Base-by-base conservation (phyloP, 1,284 basidiomycete genomes). In the Malassezia pachydermatis region DNA sequence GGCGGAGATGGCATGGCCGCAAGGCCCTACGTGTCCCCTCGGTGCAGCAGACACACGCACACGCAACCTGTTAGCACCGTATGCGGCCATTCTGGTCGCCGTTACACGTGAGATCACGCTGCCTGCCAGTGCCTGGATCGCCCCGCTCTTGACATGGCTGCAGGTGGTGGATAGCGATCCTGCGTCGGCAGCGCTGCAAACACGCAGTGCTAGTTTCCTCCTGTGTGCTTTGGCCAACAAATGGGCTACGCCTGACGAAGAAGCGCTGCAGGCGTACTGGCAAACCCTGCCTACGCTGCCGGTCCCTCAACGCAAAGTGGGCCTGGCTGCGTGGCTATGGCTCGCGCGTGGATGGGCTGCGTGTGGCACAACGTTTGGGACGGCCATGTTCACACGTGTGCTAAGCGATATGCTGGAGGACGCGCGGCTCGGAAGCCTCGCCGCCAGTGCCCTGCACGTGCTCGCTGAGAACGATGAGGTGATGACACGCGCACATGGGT, bases 281-380 rank as follows among this genome's bases (percentile, higher is more conserved):
- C 10, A 54, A 22, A 38, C 54, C 41, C 45, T 58, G n/a, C 44
- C 19, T 20, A 42, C 19, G 22, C 34, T 5, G 9, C 20, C 14
- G 24, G 7, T 36, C 2, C 20, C 24, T 10, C 30, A 46, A 8
- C 36, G 53, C 13, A 43, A 51, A 5, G 16, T 19, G 2, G 57
- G 51, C 2, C 33, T 67, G 17, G 54, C 62, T 28, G 53, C 57
- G 7, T 70, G 63, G 63, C 45, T 60, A 29, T 65, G 59, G 58
- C 38, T 64, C 8, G 53, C 61, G 6, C 59, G 62, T 20, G 63
- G 53, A 2, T 44, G 66, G 14, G 48, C 62, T 4, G 53, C 44
- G 34, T 39, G 63, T 37, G 57, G 60, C 37, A 55, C 48, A 36
- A 54, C 57, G 41, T 27, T 47, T 10, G 51, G 57, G 22, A 43